These are phyloP conservation scores for Fragilaria radians DNA, from an alignment of 108 stramenopile genomes.

Conservation along the genomic window DNA sequence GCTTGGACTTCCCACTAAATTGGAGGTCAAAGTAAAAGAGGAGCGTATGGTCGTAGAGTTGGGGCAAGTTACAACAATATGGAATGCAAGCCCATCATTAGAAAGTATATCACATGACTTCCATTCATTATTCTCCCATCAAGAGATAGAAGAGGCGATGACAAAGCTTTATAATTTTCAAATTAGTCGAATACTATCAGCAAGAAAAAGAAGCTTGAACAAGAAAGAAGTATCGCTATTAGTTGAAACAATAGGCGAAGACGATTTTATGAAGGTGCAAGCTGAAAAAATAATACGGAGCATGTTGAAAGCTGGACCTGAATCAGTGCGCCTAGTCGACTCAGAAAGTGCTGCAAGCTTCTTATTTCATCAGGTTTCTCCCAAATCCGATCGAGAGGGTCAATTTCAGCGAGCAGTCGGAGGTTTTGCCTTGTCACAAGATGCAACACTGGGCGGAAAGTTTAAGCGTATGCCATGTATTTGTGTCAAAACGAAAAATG, in stretches of 20 bases:
- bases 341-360: constrained; percentile 21
- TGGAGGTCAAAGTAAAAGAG: background rate
- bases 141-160: constrained; percentile 41
- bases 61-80: constrained; percentile 68
- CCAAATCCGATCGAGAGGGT: background rate
- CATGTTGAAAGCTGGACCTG: constrained; percentile 43
- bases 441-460: constrained; percentile 55
- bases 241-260: constrained; percentile 1
- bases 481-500: constrained; percentile 18
- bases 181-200: constrained; percentile 19
- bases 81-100: constrained; percentile 20
- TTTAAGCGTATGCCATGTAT: constrained; percentile 71
- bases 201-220: constrained; percentile 15
- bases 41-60: constrained; percentile 15
- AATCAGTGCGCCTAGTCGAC: constrained; percentile 44
- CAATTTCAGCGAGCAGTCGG: constrained; percentile 19
- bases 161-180: constrained; percentile 37
- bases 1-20: background rate
- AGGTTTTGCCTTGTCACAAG: constrained; percentile 37
- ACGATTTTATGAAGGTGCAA: constrained; percentile 5
- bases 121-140: constrained; percentile 10
- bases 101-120: constrained; percentile 8
- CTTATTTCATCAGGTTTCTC: constrained; percentile 15
- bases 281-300: constrained; percentile 39
- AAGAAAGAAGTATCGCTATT: constrained; percentile 43